These are phyloP conservation scores for Raddia guianensis DNA, from an alignment of 176 grass and related monocot species.

Conservation along the genomic window DNA sequence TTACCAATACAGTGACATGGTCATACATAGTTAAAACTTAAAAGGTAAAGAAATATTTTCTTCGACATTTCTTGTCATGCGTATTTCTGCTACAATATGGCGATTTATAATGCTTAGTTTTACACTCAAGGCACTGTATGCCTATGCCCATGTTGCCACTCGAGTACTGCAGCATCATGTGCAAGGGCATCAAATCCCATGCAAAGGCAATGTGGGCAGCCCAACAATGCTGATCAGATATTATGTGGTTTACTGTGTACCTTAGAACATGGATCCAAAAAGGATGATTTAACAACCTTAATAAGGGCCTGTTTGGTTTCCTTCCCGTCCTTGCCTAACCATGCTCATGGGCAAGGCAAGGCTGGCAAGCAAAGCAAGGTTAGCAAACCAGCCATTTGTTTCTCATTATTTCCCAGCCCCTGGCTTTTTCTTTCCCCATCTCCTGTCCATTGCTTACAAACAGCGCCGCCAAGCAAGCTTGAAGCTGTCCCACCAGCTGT, in stretches of 20 bases:
- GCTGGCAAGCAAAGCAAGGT: too few species aligned
- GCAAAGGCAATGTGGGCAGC: background rate
- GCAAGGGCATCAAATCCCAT: conserved; percentile 18
- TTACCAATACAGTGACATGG: background rate
- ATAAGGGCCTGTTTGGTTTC: background rate
- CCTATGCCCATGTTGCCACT: conserved; percentile 19
- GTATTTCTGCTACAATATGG: conserved; percentile 19
- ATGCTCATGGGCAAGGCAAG: too few species aligned
- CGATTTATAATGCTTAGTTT: background rate
- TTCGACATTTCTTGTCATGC: conserved; percentile 20
- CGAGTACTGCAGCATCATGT: background rate
- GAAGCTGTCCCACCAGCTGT: too few species aligned
- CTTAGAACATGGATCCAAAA: conserved; percentile 15
- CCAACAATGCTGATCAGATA: background rate
- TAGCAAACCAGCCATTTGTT: too few species aligned
- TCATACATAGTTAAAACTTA: background rate
- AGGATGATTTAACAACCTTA: conserved; percentile 12
- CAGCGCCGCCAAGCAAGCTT: too few species aligned
- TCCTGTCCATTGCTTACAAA: too few species aligned
- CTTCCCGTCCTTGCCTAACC: too few species aligned
- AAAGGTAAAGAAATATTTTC: background rate
- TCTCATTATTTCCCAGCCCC: too few species aligned
- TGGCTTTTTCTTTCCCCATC: too few species aligned
- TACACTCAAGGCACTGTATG: background rate
- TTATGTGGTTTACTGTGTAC: conserved; percentile 7